Base-by-base conservation (phyloP, 202 grass and related monocot genomes). In the Setaria italica region DNA sequence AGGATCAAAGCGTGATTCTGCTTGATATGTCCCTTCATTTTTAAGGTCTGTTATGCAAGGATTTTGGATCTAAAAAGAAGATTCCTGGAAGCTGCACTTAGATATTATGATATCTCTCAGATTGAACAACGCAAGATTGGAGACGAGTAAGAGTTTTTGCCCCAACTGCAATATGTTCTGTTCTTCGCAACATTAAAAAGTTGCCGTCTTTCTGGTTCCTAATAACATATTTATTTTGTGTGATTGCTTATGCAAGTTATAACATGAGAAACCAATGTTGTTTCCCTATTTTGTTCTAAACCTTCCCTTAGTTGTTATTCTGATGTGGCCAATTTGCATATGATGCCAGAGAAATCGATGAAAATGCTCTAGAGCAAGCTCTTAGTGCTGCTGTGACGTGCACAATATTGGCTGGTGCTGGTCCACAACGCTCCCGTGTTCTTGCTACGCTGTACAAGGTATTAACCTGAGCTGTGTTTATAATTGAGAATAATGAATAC, bases 381-480 rank as follows among this genome's bases (percentile, higher is more conserved):
- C 88, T 99, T 76, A 99, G 91, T 88, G 90, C 97, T 79, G 97
- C 97, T 82, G 89, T 99, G 60, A 99, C 90, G 7, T 99, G 97
- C 77, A 99, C 97, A 68, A 99, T 99, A 85, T 94, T 99, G 87
- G 97, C 97, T 85, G 97, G 88, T 85, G 97, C 97, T 83, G 97
- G 97, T 85, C 97, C 97, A 59, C 97, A 99, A 78, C 90, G 92
- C 15, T 99, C 97, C 46, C 91, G 97, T 51, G 94, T 99, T 77
- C 93, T 99, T 69, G 97, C 97, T 86, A 99, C 97, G 4, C 76
- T 99, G 86, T 99, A 99, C 83, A 99, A 99, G 97, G 96, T 98
- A 89, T 77, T 41, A 76, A 2, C 13, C 32, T 29, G 19, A 29
- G 16, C 53, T 15, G 20, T 75, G 45, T 62, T 70, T 39, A 37